Conservation (phyloP, 768 basidiomycete species). For the Boletus rex-veris region DNA sequence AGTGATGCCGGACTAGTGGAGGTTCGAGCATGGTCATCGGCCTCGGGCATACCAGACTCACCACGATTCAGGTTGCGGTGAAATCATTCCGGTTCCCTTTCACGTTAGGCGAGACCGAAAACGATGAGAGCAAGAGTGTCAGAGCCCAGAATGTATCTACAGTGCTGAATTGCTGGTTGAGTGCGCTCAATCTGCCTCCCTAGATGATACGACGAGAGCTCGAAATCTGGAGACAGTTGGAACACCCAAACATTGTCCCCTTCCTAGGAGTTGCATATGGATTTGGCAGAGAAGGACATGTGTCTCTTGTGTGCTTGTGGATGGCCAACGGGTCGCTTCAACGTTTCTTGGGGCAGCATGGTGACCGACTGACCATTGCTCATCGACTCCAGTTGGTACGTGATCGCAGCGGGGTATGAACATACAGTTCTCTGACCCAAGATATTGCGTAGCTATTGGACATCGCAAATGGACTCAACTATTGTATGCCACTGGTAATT, state of each 20-base stretch:
- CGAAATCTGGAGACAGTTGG: not conserved
- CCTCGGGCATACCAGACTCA: not conserved
- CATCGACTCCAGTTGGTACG: constrained; percentile 8
- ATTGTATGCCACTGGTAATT: not conserved
- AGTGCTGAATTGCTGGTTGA: not conserved
- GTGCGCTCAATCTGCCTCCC: not conserved
- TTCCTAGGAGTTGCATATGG: constrained; percentile 15
- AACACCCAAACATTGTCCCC: not conserved
- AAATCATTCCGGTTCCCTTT: not conserved
- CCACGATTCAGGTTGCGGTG: not conserved
- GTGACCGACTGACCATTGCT: not conserved
- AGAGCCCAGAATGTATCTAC: too few relatives aligned
- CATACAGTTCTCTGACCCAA: not conserved
- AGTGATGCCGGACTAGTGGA: not conserved
- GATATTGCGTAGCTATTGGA: constrained; percentile 3
- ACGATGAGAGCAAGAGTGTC: too few relatives aligned
- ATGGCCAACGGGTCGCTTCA: constrained; percentile 1
- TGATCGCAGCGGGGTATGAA: too few relatives aligned
- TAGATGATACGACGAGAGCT: constrained; percentile 6
- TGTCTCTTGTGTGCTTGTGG: constrained; percentile 2
- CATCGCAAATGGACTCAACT: constrained; percentile 5
- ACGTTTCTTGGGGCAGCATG: not conserved
- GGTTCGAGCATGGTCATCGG: not conserved
- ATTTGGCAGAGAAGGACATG: constrained; percentile 17
- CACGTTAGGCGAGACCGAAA: too few relatives aligned